Evolutionary conservation across 1,284 basidiomycete species (phyloP), one percentile per base, ranked within the genome.

Genomic region (Fomes fomentarius): DNA sequence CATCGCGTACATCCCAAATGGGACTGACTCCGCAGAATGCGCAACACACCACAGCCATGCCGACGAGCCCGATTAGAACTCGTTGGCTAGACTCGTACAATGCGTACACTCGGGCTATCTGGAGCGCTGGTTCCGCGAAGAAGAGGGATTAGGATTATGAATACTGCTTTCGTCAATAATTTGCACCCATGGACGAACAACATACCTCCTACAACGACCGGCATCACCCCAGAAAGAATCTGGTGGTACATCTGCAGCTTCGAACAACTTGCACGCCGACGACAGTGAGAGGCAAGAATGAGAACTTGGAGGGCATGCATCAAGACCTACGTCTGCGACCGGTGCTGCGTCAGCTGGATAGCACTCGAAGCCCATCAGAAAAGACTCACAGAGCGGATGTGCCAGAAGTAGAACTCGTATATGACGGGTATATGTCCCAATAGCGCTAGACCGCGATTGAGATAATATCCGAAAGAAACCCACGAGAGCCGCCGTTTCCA

Each of bases 391-490:
- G 35, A 26, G 15, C 34, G 39, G 3, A 26, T 14, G 10, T 33
- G 33, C 3, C 17, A 15, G 9, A 31, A 33, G 39, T 50, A 52
- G 28, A 56, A 39, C 33, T 51, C 49, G n/a, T 47, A 25, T 15
- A 56, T 38, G 15, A 51, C 40, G 0, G 54, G 54, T 9, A 56
- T 38, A 24, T 43, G 39, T 6, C 31, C 46, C 14, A 51, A 19
- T 10, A 56, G 14, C 3, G 49, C 26, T 7, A 56, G 49, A n/a
- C 48, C 51, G 19, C 54, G 50, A 26, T 52, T 33, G 10, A 48
- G 19, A 56, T 50, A 47, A 45, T 43, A 37, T 42, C 59, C 49
- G 47, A 59, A 40, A 8, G 40, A 49, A 6, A 31, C 15, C 3
- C 9, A 8, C 10, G 42, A 41, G 17, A 34, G 19, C n/a, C 24